phyloP scores from a whole-genome alignment of 345 rosid species.

The Boechera retrofracta region DNA sequence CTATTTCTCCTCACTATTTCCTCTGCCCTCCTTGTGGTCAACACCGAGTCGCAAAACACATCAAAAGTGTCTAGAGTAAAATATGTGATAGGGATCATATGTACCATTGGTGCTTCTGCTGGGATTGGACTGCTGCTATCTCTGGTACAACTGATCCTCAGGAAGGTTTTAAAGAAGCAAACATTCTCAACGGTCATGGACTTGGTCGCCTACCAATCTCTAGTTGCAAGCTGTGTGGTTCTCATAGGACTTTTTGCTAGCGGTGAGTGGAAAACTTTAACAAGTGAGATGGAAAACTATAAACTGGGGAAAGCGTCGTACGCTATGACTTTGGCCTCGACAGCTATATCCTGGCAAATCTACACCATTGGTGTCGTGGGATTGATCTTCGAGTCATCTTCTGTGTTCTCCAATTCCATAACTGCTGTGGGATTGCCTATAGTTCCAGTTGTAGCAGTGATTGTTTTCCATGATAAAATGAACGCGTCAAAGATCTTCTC shows the following conservation, averaged over 20 bases:
- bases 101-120: slow-evolving; percentile 57
- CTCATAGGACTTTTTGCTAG: slow-evolving; percentile 59
- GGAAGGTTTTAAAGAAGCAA: slow-evolving; percentile 49
- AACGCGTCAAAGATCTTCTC: slow-evolving; percentile 56
- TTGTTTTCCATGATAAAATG: slow-evolving; percentile 60
- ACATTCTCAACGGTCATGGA: slow-evolving; percentile 49
- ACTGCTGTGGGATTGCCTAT: slow-evolving; percentile 60
- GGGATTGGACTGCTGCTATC: slow-evolving; percentile 52
- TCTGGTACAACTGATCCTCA: slow-evolving; percentile 49
- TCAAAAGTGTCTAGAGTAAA: slow-evolving; percentile 33
- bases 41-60: slow-evolving; percentile 29
- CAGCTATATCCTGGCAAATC: slow-evolving; percentile 56
- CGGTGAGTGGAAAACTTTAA: slow-evolving; percentile 57
- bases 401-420: slow-evolving; percentile 58
- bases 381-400: slow-evolving; percentile 65
- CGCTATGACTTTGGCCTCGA: slow-evolving; percentile 53
- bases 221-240: slow-evolving; percentile 47
- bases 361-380: slow-evolving; percentile 54
- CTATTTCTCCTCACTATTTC: slow-evolving; percentile 57
- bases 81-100: slow-evolving; percentile 50
- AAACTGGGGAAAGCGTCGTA: slow-evolving; percentile 54
- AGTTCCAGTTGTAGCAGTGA: slow-evolving; percentile 60
- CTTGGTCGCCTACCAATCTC: slow-evolving; percentile 50
- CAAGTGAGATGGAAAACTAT: slow-evolving; percentile 54
- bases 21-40: slow-evolving; percentile 52